phyloP scores from a whole-genome alignment of 306 rosid genomes.

The Citrullus amarus region DNA sequence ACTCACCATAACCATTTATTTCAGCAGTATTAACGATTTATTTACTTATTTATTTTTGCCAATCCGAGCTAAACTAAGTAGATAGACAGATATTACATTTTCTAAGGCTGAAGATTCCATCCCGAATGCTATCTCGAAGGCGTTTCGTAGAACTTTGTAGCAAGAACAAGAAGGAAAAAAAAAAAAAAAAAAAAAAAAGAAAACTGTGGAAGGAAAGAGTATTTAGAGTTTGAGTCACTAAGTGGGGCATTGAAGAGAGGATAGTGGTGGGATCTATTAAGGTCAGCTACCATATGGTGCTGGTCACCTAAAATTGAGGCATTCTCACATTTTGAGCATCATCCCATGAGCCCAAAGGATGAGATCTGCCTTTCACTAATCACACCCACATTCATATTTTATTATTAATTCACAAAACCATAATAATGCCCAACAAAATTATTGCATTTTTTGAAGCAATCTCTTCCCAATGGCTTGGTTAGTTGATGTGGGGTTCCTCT shows the following conservation, averaged over 20 bases:
- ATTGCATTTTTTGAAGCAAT: slow-evolving; percentile 8
- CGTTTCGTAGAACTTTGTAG: background rate
- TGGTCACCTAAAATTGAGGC: slow-evolving; percentile 9
- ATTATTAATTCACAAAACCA: background rate
- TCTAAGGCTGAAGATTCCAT: no score
- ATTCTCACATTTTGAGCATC: background rate
- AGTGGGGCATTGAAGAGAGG: background rate
- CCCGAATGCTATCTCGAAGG: background rate
- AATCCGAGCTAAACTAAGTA: background rate
- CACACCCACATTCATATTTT: background rate
- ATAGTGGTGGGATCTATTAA: background rate
- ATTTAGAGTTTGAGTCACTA: background rate
- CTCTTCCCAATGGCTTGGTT: slow-evolving; percentile 7
- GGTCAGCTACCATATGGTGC: background rate
- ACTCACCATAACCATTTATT: no score
- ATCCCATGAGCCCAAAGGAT: slow-evolving; percentile 1
- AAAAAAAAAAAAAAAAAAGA: background rate
- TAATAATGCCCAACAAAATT: background rate
- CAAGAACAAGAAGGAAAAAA: background rate
- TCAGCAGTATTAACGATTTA: background rate
- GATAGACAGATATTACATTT: background rate
- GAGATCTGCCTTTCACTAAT: background rate
- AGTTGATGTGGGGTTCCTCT: slow-evolving; percentile 19
- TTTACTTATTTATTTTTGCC: no score
- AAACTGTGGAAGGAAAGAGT: background rate